Conservation (phyloP, 2,329 filamentous ascomycete genomes). For the Neofusicoccum ribis region DNA sequence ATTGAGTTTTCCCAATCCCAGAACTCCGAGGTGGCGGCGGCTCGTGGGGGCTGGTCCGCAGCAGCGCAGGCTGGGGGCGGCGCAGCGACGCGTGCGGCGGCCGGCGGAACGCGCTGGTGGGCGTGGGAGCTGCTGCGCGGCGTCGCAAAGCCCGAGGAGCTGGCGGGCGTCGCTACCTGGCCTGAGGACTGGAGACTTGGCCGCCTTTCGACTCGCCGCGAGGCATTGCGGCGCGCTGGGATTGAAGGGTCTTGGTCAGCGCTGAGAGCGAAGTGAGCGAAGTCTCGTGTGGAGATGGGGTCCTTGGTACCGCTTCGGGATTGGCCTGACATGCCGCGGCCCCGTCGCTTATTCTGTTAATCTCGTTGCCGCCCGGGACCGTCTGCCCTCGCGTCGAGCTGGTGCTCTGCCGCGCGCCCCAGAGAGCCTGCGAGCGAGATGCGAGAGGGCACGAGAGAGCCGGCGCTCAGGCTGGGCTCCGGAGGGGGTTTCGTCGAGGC, state of each 20-base stretch:
- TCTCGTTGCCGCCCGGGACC: background rate
- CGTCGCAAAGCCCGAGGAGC: constrained; percentile 3
- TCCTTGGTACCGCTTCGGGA: background rate
- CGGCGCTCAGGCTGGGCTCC: background rate
- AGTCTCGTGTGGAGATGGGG: background rate
- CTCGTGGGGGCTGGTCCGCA: background rate
- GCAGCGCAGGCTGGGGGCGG: background rate
- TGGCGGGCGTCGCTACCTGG: constrained; percentile 5
- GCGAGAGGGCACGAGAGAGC: background rate
- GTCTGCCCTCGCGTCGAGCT: background rate
- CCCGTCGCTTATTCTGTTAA: background rate
- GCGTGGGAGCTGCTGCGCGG: background rate
- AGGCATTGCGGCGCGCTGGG: background rate
- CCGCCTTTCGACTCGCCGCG: background rate
- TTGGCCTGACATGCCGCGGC: constrained; percentile 8
- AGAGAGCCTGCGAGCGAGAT: too few species aligned
- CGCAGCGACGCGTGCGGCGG: background rate
- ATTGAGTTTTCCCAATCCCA: constrained; percentile 43
- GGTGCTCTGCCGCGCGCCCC: background rate
- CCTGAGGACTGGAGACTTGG: background rate
- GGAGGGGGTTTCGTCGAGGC: background rate
- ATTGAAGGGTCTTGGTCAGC: background rate
- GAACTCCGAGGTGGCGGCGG: constrained; percentile 18
- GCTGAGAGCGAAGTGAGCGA: background rate
- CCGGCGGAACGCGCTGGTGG: background rate